Evolutionary conservation across 2,329 filamentous ascomycete genomes (phyloP), one percentile per base, ranked within the genome.

Genomic region (Sordariomycetes sp.): DNA sequence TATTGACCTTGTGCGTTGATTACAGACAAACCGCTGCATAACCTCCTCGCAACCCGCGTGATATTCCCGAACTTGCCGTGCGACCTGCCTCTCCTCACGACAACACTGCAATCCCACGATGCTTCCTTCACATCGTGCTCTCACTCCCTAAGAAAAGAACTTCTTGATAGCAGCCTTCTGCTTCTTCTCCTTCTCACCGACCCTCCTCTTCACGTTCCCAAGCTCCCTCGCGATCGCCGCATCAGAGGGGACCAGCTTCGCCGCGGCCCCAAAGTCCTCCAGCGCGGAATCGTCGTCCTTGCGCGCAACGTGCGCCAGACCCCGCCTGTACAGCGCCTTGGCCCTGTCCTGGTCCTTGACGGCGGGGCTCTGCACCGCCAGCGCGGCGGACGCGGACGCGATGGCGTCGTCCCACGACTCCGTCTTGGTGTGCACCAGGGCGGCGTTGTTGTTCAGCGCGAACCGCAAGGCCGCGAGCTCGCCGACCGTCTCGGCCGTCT

Each of bases 121-220:
- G 28, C 28, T 8, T 32, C 28, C 28, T 32, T 4, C 28, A 8
- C 28, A 4, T 35, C 25, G 54, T 53, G n/a, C 53, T 39, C 22
- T 55, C 24, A 13, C 5, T 12, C 17, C 56, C 71, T 66, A 84
- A 48, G 76, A 70, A 68, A 97, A 97, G 73, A 95, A 94, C 75
- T 95, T 97, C 75, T 87, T 88, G 69, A 92, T 95, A 6, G 86
- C 87, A 64, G 88, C 89, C 81, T 91, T 95, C 77, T 96, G 89
- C 81, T 91, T 95, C 69, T 87, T 87, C 61, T 83, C 79, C 60
- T 86, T 80, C 59, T 86, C 87, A 12, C 82, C 78, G 28, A 87
- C 80, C 64, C 79, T 82, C 74, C 86, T 86, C 81, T 91, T 95
- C 56, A 94, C 84, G n/a, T 78, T 73, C 20, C 80, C 78, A 57